Evolutionary conservation across 805 yeast genomes (phyloP).

Genomic region (Middelhovenomyces tepae): DNA sequence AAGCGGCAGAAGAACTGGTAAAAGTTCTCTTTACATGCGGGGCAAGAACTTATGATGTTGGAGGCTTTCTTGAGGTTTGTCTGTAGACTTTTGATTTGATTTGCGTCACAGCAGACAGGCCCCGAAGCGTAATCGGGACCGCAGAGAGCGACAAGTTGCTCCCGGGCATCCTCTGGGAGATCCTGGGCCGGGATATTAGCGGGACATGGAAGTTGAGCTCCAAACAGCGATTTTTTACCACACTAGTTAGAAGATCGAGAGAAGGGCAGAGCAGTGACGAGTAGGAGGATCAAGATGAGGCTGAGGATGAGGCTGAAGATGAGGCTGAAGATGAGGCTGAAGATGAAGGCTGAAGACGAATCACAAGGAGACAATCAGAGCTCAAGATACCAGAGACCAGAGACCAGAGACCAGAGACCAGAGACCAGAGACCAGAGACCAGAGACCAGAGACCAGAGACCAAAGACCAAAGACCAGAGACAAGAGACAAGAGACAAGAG

Average conservation of each 20-base stretch:
- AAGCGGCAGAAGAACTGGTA: constrained; percentile 73
- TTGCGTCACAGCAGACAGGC: constrained; percentile 60
- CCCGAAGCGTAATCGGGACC: constrained; percentile 56
- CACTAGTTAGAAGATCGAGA: constrained; percentile 34
- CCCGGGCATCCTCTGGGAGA: constrained; percentile 38
- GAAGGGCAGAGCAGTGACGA: background rate
- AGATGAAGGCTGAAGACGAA: background rate
- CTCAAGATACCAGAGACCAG: background rate
- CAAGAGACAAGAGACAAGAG: too few relatives aligned
- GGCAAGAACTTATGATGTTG: constrained; percentile 77
- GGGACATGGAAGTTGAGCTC: constrained; percentile 73
- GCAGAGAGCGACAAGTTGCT: constrained; percentile 50
- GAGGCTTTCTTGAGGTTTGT: constrained; percentile 65
- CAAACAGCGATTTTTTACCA: constrained; percentile 75
- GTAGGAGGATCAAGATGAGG: background rate
- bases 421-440: too few relatives aligned
- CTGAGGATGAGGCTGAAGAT: background rate
- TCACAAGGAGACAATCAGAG: background rate
- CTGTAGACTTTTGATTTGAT: constrained; percentile 47
- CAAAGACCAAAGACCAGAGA: too few relatives aligned
- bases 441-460: too few relatives aligned
- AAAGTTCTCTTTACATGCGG: constrained; percentile 86
- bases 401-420: constrained; percentile 1
- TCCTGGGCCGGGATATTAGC: constrained; percentile 40
- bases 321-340: background rate